phyloP scores from a whole-genome alignment of 345 rosid genomes.

The Citropsis articulata region DNA sequence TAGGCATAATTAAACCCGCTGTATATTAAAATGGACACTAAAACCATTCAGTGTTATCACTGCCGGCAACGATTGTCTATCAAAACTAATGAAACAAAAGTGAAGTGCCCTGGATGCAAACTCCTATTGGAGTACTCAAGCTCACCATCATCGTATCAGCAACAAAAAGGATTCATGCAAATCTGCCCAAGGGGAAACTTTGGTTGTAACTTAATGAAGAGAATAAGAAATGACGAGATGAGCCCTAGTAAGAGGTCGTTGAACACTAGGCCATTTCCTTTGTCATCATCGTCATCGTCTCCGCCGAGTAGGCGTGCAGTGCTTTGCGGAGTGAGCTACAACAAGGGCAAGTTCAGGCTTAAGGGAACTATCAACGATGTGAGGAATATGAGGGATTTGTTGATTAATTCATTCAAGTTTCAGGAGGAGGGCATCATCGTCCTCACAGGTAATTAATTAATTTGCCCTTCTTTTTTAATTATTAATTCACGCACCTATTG shows the following conservation, averaged over 20 bases:
- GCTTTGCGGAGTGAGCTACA: conserved; percentile 49
- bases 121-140: background rate
- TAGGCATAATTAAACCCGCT: background rate
- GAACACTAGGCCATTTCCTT: conserved; percentile 7
- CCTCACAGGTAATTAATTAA: conserved; percentile 40
- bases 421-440: conserved; percentile 28
- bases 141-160: background rate
- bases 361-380: conserved; percentile 55
- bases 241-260: conserved; percentile 2
- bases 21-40: background rate
- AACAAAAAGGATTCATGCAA: background rate
- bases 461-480: too few species aligned
- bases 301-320: conserved; percentile 41
- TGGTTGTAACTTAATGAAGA: background rate
- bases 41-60: background rate
- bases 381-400: conserved; percentile 37
- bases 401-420: conserved; percentile 31
- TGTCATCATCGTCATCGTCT: background rate
- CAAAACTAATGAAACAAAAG: background rate
- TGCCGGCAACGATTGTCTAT: background rate
- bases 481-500: too few species aligned
- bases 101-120: background rate
- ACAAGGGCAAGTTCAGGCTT: conserved; percentile 36
- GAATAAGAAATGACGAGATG: background rate
- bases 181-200: background rate